Percentiles rank a stretch among this genome's conserved stretches.
Conservation (phyloP, 2,329 filamentous ascomycete genomes). For the Cladosporium sp. region DNA sequence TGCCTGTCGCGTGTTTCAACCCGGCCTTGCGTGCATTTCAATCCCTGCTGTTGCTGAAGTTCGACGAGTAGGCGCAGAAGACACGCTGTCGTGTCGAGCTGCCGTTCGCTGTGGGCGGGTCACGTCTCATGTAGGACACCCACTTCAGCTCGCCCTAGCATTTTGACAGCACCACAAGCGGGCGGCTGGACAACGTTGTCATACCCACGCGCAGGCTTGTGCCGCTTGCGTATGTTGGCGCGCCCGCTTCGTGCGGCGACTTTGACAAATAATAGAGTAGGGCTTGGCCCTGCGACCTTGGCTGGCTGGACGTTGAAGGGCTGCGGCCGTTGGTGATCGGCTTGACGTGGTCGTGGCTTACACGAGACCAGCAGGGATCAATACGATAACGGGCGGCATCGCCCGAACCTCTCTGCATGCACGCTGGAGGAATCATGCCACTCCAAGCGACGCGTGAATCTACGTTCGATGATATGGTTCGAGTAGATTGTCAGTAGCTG, state of each 20-base stretch:
- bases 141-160: constrained; percentile 1
- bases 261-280: constrained; percentile 4
- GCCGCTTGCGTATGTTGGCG: neutral
- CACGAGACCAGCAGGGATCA: constrained; percentile 10
- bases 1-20: neutral
- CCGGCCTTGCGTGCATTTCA: neutral
- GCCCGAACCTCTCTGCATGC: too few relatives aligned
- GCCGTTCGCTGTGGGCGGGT: constrained; percentile 5
- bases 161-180: too few relatives aligned
- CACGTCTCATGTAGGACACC: neutral
- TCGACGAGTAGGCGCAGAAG: neutral
- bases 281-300: neutral
- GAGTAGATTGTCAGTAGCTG: too few relatives aligned
- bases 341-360: constrained; percentile 8
- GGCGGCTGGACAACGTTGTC: neutral
- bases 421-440: too few relatives aligned
- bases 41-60: too few relatives aligned
- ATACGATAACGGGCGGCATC: neutral
- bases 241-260: neutral
- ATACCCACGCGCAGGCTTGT: neutral
- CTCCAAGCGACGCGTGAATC: too few relatives aligned
- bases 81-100: constrained; percentile 6
- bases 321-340: constrained; percentile 1
- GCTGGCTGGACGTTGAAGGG: neutral
- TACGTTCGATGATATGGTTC: too few relatives aligned